Evolutionary conservation across 2,329 filamentous ascomycete species (phyloP), one percentile per base, ranked within the genome.

Genomic region (Penicillium janthinellum): DNA sequence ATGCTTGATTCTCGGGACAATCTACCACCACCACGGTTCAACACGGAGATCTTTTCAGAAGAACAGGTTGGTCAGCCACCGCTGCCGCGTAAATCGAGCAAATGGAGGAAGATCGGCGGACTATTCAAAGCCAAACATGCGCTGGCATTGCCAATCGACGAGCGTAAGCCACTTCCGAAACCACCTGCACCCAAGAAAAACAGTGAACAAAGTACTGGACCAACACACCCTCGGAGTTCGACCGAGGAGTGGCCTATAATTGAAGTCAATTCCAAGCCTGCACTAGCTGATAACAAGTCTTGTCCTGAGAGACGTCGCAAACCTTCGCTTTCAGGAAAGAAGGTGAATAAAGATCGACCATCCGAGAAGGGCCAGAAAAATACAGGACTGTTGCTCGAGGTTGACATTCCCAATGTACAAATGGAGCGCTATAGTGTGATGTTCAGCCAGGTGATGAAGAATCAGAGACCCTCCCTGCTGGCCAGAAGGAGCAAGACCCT

Each of bases 351-450:
- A 39, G 41, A 57, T 14, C 57, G 53, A 12, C 14, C 20, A 14
- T 54, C 52, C 7, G 64, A 67, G n/a, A 67, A 67, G 37, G 57
- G 14, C 17, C n/a, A 12, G 10, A 39, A 37, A 11, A n/a, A 28
- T 5, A 45, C 20, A 8, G 42, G 61, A 17, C 71, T 78, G 1
- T 74, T 89, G 6, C 79, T 97, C 20, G 83, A 92, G 67, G 84
- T 97, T 15, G 86, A 93, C 54, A 95, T 97, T 58, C 93, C 94
- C 0, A 84, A 85, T 52, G 83, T 90, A 57, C 86, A 89, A 63
- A 82, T 98, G 83, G 94, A 97, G 73, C 83, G 94, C 51, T 98
- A 96, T 68, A 96, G 92, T 67, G 85, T 97, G 65, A 97, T 97
- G 93, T 97, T 98, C 71, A 87, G 88, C 57, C 85, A 85, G 39